Evolutionary conservation across 2,329 filamentous ascomycete species (phyloP).

Genomic region (Sclerotiophoma versabilis): DNA sequence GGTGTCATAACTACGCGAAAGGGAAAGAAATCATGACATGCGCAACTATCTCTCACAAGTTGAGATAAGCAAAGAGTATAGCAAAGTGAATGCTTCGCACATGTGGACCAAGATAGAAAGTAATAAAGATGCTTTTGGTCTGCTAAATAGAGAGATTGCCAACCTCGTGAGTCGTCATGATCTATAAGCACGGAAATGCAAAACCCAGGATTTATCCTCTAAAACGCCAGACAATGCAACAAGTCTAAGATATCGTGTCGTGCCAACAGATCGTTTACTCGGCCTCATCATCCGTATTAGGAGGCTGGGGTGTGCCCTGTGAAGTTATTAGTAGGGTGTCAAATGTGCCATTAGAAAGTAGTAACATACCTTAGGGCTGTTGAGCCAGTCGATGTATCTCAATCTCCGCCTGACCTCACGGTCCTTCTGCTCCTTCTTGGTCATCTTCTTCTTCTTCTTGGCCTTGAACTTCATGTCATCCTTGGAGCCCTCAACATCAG

Average conservation of each 20-base stretch:
- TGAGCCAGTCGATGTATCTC: constrained; percentile 80
- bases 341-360: neutral
- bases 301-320: constrained; percentile 50
- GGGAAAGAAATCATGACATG: too few species aligned
- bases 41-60: too few species aligned
- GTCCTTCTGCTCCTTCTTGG: constrained; percentile 95
- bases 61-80: too few species aligned
- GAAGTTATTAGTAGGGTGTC: constrained; percentile 26
- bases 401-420: constrained; percentile 84
- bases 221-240: constrained; percentile 27
- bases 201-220: constrained; percentile 18
- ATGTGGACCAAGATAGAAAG: neutral
- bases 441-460: constrained; percentile 99
- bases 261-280: constrained; percentile 29
- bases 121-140: constrained; percentile 16
- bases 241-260: constrained; percentile 27
- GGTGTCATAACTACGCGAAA: too few species aligned
- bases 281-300: constrained; percentile 52
- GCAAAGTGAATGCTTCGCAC: neutral
- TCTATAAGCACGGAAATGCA: constrained; percentile 18
- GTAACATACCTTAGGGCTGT: constrained; percentile 65
- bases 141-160: constrained; percentile 19
- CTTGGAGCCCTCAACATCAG: constrained; percentile 79
- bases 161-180: constrained; percentile 18
- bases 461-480: constrained; percentile 85